Evolutionary conservation across 1,284 basidiomycete genomes (phyloP).

Genomic region (Naganishia liquefaciens): DNA sequence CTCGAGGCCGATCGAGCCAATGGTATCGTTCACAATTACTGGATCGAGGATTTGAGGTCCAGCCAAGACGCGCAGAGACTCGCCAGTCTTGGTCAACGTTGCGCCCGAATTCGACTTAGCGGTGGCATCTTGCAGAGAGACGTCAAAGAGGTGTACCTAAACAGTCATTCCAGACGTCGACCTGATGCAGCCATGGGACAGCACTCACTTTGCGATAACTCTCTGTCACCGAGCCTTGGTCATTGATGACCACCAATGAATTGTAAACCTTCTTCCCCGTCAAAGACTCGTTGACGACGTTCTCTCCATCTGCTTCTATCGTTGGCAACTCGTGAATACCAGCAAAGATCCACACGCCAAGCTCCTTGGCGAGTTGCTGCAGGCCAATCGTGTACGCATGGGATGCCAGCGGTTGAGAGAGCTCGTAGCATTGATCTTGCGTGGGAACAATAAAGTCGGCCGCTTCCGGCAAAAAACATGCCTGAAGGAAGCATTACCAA

Average conservation of each 20-base stretch:
- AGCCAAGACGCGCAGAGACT: conserved; percentile 47
- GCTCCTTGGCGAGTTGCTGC: conserved; percentile 50
- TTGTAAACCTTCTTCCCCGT: conserved; percentile 54
- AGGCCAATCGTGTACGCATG: conserved; percentile 48
- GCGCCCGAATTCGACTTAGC: conserved; percentile 38
- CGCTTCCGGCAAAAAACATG: conserved; percentile 57
- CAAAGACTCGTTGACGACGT: conserved; percentile 36
- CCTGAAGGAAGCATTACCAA: conserved; percentile 34
- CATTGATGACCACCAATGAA: conserved; percentile 56
- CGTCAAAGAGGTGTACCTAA: conserved; percentile 59
- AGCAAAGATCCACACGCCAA: conserved; percentile 53
- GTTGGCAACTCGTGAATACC: conserved; percentile 57
- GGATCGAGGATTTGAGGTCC: conserved; percentile 50
- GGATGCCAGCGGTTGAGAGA: conserved; percentile 42
- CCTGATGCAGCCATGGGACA: neutral
- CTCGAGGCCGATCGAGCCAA: conserved; percentile 56
- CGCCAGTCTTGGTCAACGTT: conserved; percentile 37
- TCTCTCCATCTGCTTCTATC: conserved; percentile 38
- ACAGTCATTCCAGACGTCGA: neutral
- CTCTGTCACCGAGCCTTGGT: conserved; percentile 49
- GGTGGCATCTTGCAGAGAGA: conserved; percentile 52
- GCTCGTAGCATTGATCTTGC: conserved; percentile 41
- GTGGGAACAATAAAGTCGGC: conserved; percentile 58
- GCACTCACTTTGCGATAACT: conserved; percentile 55
- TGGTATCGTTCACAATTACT: conserved; percentile 38